phyloP scores from a whole-genome alignment of 805 yeast genomes.

The Kazachstania kunashirensis region DNA sequence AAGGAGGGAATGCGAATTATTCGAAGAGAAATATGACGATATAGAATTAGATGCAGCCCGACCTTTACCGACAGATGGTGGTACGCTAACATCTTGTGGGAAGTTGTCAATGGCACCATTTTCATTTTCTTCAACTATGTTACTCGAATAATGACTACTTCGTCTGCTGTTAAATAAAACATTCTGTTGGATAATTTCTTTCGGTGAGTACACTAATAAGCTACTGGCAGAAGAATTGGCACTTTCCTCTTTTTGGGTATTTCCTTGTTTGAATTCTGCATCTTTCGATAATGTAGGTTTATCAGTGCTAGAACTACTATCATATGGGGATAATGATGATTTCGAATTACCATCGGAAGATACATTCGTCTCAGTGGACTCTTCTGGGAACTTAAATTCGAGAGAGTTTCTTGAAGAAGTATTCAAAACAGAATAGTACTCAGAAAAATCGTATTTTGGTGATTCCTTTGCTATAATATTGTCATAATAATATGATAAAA shows the following conservation, averaged over 20 bases:
- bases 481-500: conserved; percentile 52
- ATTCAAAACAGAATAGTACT: not conserved
- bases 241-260: not conserved
- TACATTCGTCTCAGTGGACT: not conserved
- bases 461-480: conserved; percentile 56
- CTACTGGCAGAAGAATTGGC: not conserved
- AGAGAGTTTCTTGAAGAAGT: not conserved
- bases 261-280: not conserved
- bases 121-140: not conserved
- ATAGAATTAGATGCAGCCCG: conserved; percentile 19
- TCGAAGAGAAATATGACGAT: conserved; percentile 16
- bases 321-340: not conserved
- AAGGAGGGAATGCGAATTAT: not conserved
- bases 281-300: not conserved
- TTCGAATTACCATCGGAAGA: not conserved
- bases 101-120: not conserved
- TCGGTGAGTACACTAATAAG: conserved; percentile 4
- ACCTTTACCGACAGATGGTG: conserved; percentile 2
- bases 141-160: not conserved
- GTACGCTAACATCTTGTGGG: not conserved
- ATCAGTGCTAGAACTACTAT: not conserved
- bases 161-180: not conserved
- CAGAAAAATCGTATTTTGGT: conserved; percentile 20
- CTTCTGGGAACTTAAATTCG: not conserved
- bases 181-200: conserved; percentile 1